Base-by-base conservation (phyloP, 768 basidiomycete species). In the Agaricus bisporus region DNA sequence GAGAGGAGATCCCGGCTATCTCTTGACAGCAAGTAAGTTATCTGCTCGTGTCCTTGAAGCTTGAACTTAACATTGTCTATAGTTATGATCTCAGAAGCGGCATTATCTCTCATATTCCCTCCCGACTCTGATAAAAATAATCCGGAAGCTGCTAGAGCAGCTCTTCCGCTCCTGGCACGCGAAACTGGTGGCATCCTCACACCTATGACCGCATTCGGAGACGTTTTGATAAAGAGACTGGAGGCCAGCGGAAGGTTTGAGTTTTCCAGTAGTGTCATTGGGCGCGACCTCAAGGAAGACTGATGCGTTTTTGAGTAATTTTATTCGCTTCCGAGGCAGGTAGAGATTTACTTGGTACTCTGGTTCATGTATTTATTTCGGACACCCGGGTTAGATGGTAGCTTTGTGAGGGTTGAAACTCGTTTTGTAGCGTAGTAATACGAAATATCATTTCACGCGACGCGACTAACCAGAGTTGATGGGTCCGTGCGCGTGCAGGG, bases 131-230 rank as follows among this genome's bases (percentile, higher is more conserved):
- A 64, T 36, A 54, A 59, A 6, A 51, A 51, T 9, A 54, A 57
- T 9, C 55, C 61, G 22, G 51, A 57, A 20, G 51, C 57, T 9
- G 50, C 73, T 26, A 70, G 78, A 15, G 73, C 70, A 14, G 64
- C 70, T 4, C 77, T 93, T 1, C 80, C 91, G 0, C 58, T 72
- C 1, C 64, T 85, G 6, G 84, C 79, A 3, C 73, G 70, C 46
- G 66, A 73, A 43, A 94, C 92, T 14, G 94, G 93, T 11, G 94
- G 95, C 1, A 68, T 94, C 2, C 71, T 97, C 46, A 98, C 95
- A 1, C 86, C 94, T 0, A 80, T 86, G 67, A 82, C 81, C 4
- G 94, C 89, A 1, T 77, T 95, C 53, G 94, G 93, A 14, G 82
- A 88, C 56, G 79, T 82, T 6, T 66, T 95, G 36, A 70, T 93